Percentiles rank a stretch among this genome's conserved stretches.
Evolutionary conservation across 306 rosid species (phyloP).

Genomic region (Abrus pulchellus): DNA sequence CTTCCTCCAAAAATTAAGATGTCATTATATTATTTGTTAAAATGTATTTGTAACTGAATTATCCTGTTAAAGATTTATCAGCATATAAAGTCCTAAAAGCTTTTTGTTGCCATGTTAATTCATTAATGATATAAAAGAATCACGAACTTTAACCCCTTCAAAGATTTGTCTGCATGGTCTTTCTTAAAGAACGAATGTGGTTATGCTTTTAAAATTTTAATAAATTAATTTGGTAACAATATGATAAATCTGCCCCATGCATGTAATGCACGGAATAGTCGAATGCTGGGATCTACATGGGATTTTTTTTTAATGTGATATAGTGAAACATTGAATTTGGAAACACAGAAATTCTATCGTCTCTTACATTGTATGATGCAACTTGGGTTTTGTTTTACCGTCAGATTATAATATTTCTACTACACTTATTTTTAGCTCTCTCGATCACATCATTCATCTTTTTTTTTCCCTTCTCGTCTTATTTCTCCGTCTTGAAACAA

Average conservation of each 20-base stretch:
- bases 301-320: too few species aligned
- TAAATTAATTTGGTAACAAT: background rate
- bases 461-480: too few species aligned
- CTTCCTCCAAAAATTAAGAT: background rate
- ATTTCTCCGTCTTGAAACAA: too few species aligned
- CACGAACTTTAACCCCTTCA: background rate
- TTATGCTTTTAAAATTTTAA: background rate
- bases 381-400: background rate
- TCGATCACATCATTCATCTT: too few species aligned
- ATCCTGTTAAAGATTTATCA: background rate
- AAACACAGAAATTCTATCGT: background rate
- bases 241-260: background rate
- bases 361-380: background rate
- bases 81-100: background rate
- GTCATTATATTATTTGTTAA: background rate
- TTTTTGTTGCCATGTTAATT: background rate
- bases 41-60: background rate
- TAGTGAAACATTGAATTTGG: background rate
- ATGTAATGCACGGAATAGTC: background rate
- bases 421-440: too few species aligned
- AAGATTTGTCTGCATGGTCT: too few species aligned
- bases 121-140: background rate
- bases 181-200: too few species aligned
- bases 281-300: too few species aligned
- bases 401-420: too few species aligned